A percentile compares a stretch with the other conserved stretches of the same genome.
Conservation (phyloP, 2,329 filamentous ascomycete species). For the Sporothrix dimorphospora region DNA sequence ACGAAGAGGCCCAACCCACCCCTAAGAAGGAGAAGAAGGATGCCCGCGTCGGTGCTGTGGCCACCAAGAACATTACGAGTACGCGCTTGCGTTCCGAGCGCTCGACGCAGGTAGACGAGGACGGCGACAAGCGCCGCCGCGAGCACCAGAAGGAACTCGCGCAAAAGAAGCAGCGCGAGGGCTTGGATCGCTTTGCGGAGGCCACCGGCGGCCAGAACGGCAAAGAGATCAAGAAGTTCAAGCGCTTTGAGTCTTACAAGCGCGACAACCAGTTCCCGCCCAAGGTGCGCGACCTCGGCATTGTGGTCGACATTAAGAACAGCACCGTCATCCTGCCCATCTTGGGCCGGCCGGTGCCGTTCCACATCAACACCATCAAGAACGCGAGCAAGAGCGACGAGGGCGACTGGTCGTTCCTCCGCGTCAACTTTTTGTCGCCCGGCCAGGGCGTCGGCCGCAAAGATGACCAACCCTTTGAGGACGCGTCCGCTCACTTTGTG, state of each 20-base stretch:
- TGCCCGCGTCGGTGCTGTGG: conserved; percentile 79
- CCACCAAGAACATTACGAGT: conserved; percentile 93
- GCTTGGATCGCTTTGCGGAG: conserved; percentile 81
- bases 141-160: conserved; percentile 92
- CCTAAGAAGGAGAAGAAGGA: conserved; percentile 93
- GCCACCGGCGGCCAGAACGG: conserved; percentile 84
- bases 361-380: conserved; percentile 98
- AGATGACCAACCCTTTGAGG: conserved; percentile 97
- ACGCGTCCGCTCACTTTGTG: conserved; percentile 92
- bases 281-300: conserved; percentile 80
- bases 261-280: conserved; percentile 90
- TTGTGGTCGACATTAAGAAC: conserved; percentile 90
- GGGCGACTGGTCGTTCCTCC: conserved; percentile 87
- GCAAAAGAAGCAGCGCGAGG: conserved; percentile 85
- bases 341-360: conserved; percentile 95
- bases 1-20: conserved; percentile 81
- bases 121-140: conserved; percentile 81
- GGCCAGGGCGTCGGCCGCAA: conserved; percentile 96
- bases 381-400: conserved; percentile 98
- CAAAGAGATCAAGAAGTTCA: conserved; percentile 96
- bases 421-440: conserved; percentile 96
- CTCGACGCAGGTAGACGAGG: conserved; percentile 84
- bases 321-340: conserved; percentile 90
- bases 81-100: conserved; percentile 90
- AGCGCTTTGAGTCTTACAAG: conserved; percentile 98